These are phyloP conservation scores for Kodamaea arcana DNA, from an alignment of 1,139 yeast species.

Conservation along the genomic window DNA sequence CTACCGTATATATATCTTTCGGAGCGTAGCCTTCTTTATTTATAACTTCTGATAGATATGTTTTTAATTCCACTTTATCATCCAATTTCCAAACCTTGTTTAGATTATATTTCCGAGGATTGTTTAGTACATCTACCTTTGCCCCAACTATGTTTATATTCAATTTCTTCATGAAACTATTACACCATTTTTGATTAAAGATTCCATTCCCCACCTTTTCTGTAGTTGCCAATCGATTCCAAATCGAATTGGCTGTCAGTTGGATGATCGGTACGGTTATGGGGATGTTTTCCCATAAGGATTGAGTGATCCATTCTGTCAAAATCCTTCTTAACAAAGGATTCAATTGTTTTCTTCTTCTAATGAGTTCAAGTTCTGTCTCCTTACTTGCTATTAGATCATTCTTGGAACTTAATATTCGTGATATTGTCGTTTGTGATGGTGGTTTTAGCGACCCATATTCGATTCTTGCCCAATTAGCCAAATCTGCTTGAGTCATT, in stretches of 20 bases:
- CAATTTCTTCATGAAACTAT: conserved; percentile 51
- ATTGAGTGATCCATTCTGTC: conserved; percentile 67
- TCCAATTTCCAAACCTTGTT: conserved; percentile 62
- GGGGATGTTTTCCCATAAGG: conserved; percentile 64
- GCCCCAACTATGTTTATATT: conserved; percentile 49
- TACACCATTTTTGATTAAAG: conserved; percentile 64
- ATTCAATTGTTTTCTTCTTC: conserved; percentile 55
- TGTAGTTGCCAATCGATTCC: conserved; percentile 55
- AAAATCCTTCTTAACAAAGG: conserved; percentile 54
- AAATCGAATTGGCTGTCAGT: conserved; percentile 60
- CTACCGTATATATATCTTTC: conserved; percentile 55
- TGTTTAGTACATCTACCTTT: conserved; percentile 36
- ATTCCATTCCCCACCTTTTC: conserved; percentile 62
- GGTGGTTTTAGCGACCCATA: conserved; percentile 53
- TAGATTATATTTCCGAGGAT: conserved; percentile 33
- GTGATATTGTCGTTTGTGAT: conserved; percentile 64
- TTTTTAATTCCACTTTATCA: conserved; percentile 46
- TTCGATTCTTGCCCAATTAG: conserved; percentile 57
- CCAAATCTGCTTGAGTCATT: conserved; percentile 67
- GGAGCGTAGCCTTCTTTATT: conserved; percentile 38
- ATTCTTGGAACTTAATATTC: conserved; percentile 55
- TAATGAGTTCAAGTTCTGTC: conserved; percentile 49
- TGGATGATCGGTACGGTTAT: conserved; percentile 61
- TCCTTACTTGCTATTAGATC: conserved; percentile 57
- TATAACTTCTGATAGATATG: conserved; percentile 31